phyloP scores from a whole-genome alignment of 192 early-diverging fungal species.

The Entomortierella chlamydospora region DNA sequence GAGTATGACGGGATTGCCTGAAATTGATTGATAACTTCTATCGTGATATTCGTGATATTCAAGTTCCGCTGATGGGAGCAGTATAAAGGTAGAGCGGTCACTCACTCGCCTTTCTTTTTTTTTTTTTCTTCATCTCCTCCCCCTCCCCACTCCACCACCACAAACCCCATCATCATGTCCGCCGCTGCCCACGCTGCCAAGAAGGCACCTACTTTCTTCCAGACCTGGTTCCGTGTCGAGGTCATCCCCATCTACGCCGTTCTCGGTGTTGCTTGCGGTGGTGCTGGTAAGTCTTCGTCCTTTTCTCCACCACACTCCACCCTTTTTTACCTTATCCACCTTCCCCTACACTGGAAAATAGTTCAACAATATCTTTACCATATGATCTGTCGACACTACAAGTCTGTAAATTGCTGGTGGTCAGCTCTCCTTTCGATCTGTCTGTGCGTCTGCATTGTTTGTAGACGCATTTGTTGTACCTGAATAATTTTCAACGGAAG shows the following conservation, averaged over 20 bases:
- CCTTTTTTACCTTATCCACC: no score
- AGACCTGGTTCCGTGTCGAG: slow-evolving; percentile 68
- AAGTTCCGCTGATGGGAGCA: not conserved
- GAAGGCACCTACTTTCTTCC: slow-evolving; percentile 57
- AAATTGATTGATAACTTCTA: no score
- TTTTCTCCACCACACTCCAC: no score
- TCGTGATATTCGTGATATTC: not conserved
- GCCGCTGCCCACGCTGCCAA: slow-evolving; percentile 63
- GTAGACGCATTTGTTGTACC: not conserved
- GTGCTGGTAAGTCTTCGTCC: slow-evolving; percentile 24
- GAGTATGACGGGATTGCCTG: no score
- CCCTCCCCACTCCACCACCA: slow-evolving; percentile 13
- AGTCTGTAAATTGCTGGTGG: not conserved
- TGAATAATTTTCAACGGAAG: slow-evolving; percentile 4
- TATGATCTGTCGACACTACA: no score
- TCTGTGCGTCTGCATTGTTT: not conserved
- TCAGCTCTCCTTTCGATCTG: not conserved
- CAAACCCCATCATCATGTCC: slow-evolving; percentile 52
- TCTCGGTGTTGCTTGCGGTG: slow-evolving; percentile 60
- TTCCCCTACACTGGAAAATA: no score
- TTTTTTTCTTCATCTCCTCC: slow-evolving; percentile 6
- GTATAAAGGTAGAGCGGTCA: not conserved
- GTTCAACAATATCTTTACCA: no score
- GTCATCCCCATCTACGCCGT: slow-evolving; percentile 70
- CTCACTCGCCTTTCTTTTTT: not conserved